These are phyloP conservation scores for Primulina tabacum DNA, from an alignment of 257 asterid genomes.

Conservation along the genomic window DNA sequence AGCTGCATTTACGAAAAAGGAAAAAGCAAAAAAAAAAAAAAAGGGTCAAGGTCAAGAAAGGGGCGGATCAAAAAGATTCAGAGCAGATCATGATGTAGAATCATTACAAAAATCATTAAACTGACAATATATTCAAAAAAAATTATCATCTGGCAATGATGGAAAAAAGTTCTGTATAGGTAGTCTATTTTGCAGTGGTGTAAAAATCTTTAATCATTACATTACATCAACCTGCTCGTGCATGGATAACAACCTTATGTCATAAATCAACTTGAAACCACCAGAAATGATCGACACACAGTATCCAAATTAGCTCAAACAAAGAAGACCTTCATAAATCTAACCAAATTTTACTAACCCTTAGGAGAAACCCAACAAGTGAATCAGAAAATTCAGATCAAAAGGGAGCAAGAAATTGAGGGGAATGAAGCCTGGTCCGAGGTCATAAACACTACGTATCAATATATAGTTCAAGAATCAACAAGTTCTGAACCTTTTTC, in stretches of 20 bases:
- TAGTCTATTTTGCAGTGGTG: constrained; percentile 24
- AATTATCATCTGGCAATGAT: constrained; percentile 37
- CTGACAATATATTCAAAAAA: constrained; percentile 41
- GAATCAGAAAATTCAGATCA: too few relatives aligned
- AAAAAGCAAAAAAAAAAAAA: not conserved
- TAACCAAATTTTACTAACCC: not conserved
- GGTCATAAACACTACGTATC: constrained; percentile 31
- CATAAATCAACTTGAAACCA: too few relatives aligned
- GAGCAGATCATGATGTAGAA: constrained; percentile 38
- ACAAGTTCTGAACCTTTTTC: constrained; percentile 32
- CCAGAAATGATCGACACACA: not conserved
- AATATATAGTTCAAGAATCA: too few relatives aligned
- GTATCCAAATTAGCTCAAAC: not conserved
- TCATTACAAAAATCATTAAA: constrained; percentile 42
- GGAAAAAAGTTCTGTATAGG: constrained; percentile 31
- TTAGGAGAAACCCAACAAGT: not conserved
- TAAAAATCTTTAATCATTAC: not conserved
- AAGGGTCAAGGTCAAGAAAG: constrained; percentile 18
- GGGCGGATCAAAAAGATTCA: constrained; percentile 33
- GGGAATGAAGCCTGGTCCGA: constrained; percentile 99
- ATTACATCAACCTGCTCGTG: too few relatives aligned
- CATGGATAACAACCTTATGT: too few relatives aligned
- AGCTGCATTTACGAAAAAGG: constrained; percentile 3
- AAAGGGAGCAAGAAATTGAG: constrained; percentile 67
- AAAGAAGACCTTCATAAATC: too few relatives aligned